These are phyloP conservation scores for Pholiota adiposa DNA, from an alignment of 1,284 basidiomycete species.

Conservation along the genomic window DNA sequence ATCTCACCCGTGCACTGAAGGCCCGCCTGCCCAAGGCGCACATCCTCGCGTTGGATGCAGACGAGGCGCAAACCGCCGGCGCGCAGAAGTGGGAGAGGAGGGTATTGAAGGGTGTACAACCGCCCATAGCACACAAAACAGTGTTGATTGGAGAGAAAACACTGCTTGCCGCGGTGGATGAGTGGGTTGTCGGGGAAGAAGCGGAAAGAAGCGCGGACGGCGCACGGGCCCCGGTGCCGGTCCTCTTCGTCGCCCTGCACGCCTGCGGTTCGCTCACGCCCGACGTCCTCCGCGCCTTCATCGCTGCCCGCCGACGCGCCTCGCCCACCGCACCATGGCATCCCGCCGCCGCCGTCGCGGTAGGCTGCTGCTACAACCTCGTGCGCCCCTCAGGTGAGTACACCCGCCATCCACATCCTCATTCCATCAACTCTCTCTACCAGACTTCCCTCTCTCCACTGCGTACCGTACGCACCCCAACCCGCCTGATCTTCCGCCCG, in stretches of 20 bases:
- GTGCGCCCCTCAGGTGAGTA: constrained; percentile 26
- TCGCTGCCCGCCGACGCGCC: constrained; percentile 10
- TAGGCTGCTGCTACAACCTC: constrained; percentile 52
- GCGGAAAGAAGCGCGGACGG: constrained; percentile 17
- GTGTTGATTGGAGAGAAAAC: constrained; percentile 50
- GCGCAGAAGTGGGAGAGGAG: constrained; percentile 32
- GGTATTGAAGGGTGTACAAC: constrained; percentile 21
- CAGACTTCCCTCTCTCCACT: constrained; percentile 41
- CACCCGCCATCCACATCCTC: background rate
- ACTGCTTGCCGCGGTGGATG: constrained; percentile 43
- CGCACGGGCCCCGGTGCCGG: constrained; percentile 36
- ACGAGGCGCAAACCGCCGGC: constrained; percentile 37
- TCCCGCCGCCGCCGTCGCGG: constrained; percentile 37
- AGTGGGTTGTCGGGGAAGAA: constrained; percentile 38
- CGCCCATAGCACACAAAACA: constrained; percentile 52
- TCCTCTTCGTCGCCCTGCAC: constrained; percentile 69
- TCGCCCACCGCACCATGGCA: constrained; percentile 26
- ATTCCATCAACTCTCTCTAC: constrained; percentile 35
- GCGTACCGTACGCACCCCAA: constrained; percentile 15
- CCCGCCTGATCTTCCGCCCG: constrained; percentile 31
- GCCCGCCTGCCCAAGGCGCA: constrained; percentile 29
- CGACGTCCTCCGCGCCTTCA: constrained; percentile 41
- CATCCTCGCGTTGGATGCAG: constrained; percentile 42
- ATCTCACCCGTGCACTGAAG: constrained; percentile 41
- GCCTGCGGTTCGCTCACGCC: constrained; percentile 52